These are phyloP conservation scores for Agaricus subrufescens DNA, from an alignment of 768 basidiomycete genomes.

Conservation along the genomic window DNA sequence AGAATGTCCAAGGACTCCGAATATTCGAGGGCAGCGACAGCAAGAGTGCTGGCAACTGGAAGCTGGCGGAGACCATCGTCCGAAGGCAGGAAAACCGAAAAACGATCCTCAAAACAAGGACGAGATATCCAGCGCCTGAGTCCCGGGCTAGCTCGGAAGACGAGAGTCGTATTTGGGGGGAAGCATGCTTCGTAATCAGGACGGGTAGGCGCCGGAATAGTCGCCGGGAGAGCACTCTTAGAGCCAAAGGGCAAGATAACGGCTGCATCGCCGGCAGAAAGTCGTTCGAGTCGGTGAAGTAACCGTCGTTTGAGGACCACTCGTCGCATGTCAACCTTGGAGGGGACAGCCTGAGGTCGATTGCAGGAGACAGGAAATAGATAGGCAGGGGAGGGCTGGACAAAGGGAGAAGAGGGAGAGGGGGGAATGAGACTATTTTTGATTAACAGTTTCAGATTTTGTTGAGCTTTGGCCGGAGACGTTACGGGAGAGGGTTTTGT, in stretches of 20 bases:
- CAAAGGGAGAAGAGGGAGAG: constrained; percentile 44
- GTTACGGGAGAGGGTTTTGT: constrained; percentile 16
- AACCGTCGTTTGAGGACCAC: constrained; percentile 48
- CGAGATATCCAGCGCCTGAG: constrained; percentile 67
- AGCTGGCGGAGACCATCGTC: constrained; percentile 29
- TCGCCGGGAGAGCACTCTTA: constrained; percentile 19
- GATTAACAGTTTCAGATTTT: constrained; percentile 38
- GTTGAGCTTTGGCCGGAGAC: constrained; percentile 26
- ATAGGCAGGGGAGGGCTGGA: constrained; percentile 18
- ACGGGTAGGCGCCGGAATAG: constrained; percentile 20
- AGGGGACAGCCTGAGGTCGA: constrained; percentile 28
- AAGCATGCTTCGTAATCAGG: constrained; percentile 25
- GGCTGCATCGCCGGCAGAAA: constrained; percentile 32
- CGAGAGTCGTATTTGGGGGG: constrained; percentile 24
- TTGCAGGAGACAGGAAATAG: constrained; percentile 47
- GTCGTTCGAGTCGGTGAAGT: constrained; percentile 36
- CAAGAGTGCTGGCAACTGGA: constrained; percentile 45
- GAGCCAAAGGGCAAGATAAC: constrained; percentile 42
- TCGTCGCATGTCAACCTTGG: constrained; percentile 35
- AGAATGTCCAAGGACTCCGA: constrained; percentile 63
- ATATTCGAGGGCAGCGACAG: constrained; percentile 70
- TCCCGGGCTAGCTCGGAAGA: constrained; percentile 45
- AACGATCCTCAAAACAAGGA: constrained; percentile 73
- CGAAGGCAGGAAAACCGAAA: constrained; percentile 46
- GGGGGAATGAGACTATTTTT: constrained; percentile 40